Evolutionary conservation across 192 early-diverging fungal genomes (phyloP).

Genomic region (Umbelopsis sp.): DNA sequence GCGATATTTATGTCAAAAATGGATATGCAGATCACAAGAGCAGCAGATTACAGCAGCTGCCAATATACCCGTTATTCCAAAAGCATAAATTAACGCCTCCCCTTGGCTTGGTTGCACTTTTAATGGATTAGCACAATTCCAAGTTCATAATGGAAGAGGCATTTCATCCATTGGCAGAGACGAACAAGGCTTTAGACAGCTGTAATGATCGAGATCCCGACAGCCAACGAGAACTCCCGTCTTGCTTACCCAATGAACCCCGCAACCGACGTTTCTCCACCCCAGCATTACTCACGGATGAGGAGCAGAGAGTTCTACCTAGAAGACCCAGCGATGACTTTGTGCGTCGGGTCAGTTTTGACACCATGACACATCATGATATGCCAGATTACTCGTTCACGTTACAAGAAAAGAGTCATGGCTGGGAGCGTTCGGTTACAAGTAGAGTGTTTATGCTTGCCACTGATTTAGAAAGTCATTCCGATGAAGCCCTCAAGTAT

Average conservation of each 20-base stretch:
- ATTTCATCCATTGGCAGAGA: neutral
- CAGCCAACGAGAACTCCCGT: neutral
- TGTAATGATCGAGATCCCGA: neutral
- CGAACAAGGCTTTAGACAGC: neutral
- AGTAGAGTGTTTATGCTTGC: constrained; percentile 41
- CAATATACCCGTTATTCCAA: too few relatives aligned
- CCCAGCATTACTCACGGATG: neutral
- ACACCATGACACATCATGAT: constrained; percentile 22
- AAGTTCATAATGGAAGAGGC: neutral
- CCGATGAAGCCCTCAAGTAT: constrained; percentile 40
- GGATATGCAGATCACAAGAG: too few relatives aligned
- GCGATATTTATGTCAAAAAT: too few relatives aligned
- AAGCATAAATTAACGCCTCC: neutral
- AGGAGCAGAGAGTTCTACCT: neutral
- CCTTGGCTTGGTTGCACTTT: neutral
- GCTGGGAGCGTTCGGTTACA: constrained; percentile 27
- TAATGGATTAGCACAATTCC: neutral
- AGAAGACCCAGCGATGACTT: neutral
- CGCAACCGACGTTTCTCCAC: neutral
- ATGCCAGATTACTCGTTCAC: constrained; percentile 40
- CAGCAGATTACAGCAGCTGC: too few relatives aligned
- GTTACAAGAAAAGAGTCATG: constrained; percentile 37
- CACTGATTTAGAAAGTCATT: constrained; percentile 44
- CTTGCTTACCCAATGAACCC: neutral
- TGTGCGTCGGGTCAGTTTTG: constrained; percentile 21